Conservation (phyloP, 2,329 filamentous ascomycete genomes). For the Pyrenophora teres region DNA sequence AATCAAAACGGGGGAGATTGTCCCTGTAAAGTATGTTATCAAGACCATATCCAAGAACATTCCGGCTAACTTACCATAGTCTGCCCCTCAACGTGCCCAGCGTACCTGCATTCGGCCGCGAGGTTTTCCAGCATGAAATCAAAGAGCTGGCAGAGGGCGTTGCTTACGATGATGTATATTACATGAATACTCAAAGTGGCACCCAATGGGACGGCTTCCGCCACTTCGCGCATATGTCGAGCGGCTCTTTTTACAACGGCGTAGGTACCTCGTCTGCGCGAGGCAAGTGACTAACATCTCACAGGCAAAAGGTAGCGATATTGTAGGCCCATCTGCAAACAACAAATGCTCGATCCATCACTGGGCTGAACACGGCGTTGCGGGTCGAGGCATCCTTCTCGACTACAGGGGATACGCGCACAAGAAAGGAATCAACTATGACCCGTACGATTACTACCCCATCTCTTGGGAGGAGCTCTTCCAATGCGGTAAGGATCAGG, state of each 20-base stretch:
- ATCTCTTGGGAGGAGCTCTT: slow-evolving; percentile 57
- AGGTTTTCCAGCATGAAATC: slow-evolving; percentile 61
- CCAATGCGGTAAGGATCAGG: slow-evolving; percentile 63
- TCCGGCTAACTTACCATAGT: slow-evolving; percentile 32
- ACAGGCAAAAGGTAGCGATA: slow-evolving; percentile 49
- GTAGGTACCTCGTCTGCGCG: slow-evolving; percentile 11
- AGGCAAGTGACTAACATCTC: background rate
- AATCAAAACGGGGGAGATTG: slow-evolving; percentile 61
- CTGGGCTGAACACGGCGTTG: slow-evolving; percentile 53
- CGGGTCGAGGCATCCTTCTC: slow-evolving; percentile 51
- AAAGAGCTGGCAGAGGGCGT: slow-evolving; percentile 47
- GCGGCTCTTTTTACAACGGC: slow-evolving; percentile 50
- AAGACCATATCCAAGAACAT: background rate
- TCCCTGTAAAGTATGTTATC: slow-evolving; percentile 57
- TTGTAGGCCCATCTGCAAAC: slow-evolving; percentile 47
- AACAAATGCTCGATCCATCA: slow-evolving; percentile 53
- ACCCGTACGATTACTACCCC: slow-evolving; percentile 49
- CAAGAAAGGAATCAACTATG: slow-evolving; percentile 50
- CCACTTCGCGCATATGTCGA: slow-evolving; percentile 50
- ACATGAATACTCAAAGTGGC: slow-evolving; percentile 52
- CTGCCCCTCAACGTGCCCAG: slow-evolving; percentile 59
- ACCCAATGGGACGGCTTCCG: slow-evolving; percentile 55
- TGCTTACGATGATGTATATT: slow-evolving; percentile 52
- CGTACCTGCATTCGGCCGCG: slow-evolving; percentile 59
- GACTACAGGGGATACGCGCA: slow-evolving; percentile 52